These are phyloP conservation scores for Claviceps digitariae DNA, from an alignment of 2,329 filamentous ascomycete species.

Conservation along the genomic window DNA sequence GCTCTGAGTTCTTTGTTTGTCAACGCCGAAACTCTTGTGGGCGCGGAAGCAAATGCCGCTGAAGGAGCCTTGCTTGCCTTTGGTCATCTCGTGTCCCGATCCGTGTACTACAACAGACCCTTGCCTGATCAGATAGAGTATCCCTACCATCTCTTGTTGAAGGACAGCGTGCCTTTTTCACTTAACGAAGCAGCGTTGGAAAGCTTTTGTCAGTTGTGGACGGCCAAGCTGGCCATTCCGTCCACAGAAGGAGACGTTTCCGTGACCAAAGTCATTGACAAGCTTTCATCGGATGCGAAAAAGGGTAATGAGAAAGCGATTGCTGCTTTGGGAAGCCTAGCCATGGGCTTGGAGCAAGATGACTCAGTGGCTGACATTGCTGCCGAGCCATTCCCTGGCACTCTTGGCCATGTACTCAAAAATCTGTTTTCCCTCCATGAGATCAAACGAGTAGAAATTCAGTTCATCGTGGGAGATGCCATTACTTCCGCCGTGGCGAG, in stretches of 20 bases:
- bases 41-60: conserved; percentile 28
- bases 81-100: conserved; percentile 29
- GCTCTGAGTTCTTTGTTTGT: conserved; percentile 30
- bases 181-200: conserved; percentile 32
- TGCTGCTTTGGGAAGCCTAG: conserved; percentile 62
- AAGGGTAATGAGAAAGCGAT: conserved; percentile 74
- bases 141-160: conserved; percentile 19
- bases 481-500: conserved; percentile 63
- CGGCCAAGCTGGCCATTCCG: conserved; percentile 27
- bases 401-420: conserved; percentile 44
- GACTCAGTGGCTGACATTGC: background rate
- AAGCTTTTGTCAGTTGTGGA: conserved; percentile 32
- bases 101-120: conserved; percentile 27
- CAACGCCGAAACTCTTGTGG: conserved; percentile 27
- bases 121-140: conserved; percentile 15
- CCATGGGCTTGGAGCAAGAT: conserved; percentile 40
- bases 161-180: conserved; percentile 17
- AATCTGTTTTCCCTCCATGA: conserved; percentile 68
- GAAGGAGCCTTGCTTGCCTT: conserved; percentile 35
- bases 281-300: conserved; percentile 56
- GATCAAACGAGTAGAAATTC: conserved; percentile 71
- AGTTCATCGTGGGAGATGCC: conserved; percentile 84
- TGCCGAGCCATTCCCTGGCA: conserved; percentile 15
- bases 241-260: conserved; percentile 15
- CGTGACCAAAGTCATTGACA: conserved; percentile 39